Base-by-base conservation (phyloP, 139 green algal species). In the Chlamydomonas incerta region DNA sequence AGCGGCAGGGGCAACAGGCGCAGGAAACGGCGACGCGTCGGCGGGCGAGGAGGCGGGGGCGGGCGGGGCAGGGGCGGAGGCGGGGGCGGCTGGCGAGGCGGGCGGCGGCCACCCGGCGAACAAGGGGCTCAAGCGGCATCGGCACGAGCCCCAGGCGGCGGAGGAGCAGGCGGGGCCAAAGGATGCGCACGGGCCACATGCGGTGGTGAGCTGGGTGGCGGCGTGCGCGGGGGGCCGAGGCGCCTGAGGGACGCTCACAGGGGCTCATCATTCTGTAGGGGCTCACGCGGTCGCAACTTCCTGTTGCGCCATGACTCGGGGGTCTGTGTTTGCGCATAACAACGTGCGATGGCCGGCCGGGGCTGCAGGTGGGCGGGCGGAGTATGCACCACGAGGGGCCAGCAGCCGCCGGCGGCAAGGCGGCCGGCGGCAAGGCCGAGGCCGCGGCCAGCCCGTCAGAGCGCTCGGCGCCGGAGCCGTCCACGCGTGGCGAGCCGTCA, bases 301-400 rank as follows among this genome's bases (percentile, higher is more conserved):
- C n/a, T n/a, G n/a, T n/a, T n/a, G n/a, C n/a, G n/a, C n/a, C n/a
- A n/a, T n/a, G n/a, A n/a, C n/a, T n/a, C n/a, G n/a, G n/a, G n/a
- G n/a, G n/a, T n/a, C n/a, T n/a, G n/a, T n/a, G n/a, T n/a, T n/a
- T n/a, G n/a, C n/a, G n/a, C n/a, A n/a, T n/a, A n/a, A n/a, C n/a
- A n/a, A n/a, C n/a, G n/a, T n/a, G n/a, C n/a, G n/a, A n/a, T n/a
- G n/a, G n/a, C n/a, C n/a, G n/a, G n/a, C n/a, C n/a, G n/a, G n/a
- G n/a, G n/a, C n/a, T 31, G 20, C 41, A 83, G 77, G 74, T 65
- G 14, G 77, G 77, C 21, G 77, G 77, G 8, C 62, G 77, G 28
- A 83, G 77, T 63, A 83, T 83, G 77, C 77, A 83, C 47, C 77
- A 83, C 46, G 77, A 83, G 6, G 29, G 63, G 9, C 14, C 37